Evolutionary conservation across 2,329 filamentous ascomycete species (phyloP).

Genomic region (Pseudogymnoascus sp.): DNA sequence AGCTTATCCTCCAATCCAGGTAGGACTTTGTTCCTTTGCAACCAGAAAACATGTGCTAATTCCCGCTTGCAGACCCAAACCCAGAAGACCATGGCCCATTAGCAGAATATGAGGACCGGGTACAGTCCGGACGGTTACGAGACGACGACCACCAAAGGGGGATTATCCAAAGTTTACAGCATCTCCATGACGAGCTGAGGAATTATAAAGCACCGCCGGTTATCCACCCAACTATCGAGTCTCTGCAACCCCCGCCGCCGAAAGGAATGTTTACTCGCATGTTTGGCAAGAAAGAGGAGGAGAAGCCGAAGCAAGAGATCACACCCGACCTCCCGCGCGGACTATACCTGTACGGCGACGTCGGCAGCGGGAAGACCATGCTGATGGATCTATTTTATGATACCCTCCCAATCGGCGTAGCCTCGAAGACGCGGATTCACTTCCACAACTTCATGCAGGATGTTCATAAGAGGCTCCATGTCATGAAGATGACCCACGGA

Average conservation of each 20-base stretch:
- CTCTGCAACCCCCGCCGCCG: slow-evolving; percentile 49
- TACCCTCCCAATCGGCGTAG: slow-evolving; percentile 73
- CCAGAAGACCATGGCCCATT: slow-evolving; percentile 56
- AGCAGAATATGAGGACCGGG: slow-evolving; percentile 79
- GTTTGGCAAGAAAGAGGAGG: slow-evolving; percentile 41
- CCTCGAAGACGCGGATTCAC: slow-evolving; percentile 84
- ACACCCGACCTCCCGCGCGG: slow-evolving; percentile 75
- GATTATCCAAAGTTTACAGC: slow-evolving; percentile 83
- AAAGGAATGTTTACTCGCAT: slow-evolving; percentile 52
- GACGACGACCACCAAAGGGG: slow-evolving; percentile 90
- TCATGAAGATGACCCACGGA: slow-evolving; percentile 81
- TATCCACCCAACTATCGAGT: slow-evolving; percentile 69
- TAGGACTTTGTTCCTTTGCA: not conserved
- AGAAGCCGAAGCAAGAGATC: slow-evolving; percentile 43
- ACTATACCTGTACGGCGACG: slow-evolving; percentile 91
- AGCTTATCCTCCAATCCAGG: not conserved
- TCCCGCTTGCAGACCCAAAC: slow-evolving; percentile 14
- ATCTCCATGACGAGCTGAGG: slow-evolving; percentile 76
- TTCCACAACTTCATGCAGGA: slow-evolving; percentile 99
- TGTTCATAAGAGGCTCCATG: slow-evolving; percentile 84
- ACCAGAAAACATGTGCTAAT: not conserved
- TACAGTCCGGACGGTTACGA: slow-evolving; percentile 64
- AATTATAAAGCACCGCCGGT: slow-evolving; percentile 69
- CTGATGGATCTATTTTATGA: slow-evolving; percentile 98
- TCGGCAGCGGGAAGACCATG: slow-evolving; percentile 98